Evolutionary conservation across 208 protist genomes (phyloP), one percentile per base, ranked within the genome.

Genomic region (Leishmania tarentolae): DNA sequence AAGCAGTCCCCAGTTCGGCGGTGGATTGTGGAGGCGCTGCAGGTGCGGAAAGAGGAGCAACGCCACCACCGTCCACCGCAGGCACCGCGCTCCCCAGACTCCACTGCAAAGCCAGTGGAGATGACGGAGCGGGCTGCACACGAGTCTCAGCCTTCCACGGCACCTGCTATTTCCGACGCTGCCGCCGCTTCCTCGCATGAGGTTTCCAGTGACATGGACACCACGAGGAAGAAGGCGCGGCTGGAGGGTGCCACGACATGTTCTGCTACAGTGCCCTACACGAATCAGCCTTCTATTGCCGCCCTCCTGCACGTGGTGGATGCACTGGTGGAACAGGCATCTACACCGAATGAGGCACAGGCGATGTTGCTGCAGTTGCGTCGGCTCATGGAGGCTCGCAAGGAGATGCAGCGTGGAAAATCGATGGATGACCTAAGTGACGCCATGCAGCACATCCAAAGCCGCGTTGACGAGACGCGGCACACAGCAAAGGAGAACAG

Each of bases 1-100:
- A 96, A 97, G 86, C 79, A 92, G 75, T 96, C 95, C 0, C 65
- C 88, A 37, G 89, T 98, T 72, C 93, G 89, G 53, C 85, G 81
- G 44, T 98, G 95, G 93, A 96, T 98, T 53, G 78, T 95, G 17
- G 79, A 87, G 28, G 88, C 86, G 47, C 81, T 98, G 37, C 83
- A 93, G 65, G 77, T 76, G n/a, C 89, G 83, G 31, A 88, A 87
- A 76, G 81, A 87, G 35, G 82, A 85, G 68, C 79, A 86, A 68
- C 79, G 76, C 50, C 82, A 83, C 73, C 82, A 82, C 21, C 69
- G 42, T 53, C 69, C 24, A 24, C 53, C 56, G 56, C 77, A 63
- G 63, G 53, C 63, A 69, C 56, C 73, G 17, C 72, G 57, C 68
- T 50, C 75, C 24, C 56, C 59, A 3, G 68, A 69, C 53, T 63